Evolutionary conservation across 768 basidiomycete species (phyloP).

Genomic region (Pholiota microspora): DNA sequence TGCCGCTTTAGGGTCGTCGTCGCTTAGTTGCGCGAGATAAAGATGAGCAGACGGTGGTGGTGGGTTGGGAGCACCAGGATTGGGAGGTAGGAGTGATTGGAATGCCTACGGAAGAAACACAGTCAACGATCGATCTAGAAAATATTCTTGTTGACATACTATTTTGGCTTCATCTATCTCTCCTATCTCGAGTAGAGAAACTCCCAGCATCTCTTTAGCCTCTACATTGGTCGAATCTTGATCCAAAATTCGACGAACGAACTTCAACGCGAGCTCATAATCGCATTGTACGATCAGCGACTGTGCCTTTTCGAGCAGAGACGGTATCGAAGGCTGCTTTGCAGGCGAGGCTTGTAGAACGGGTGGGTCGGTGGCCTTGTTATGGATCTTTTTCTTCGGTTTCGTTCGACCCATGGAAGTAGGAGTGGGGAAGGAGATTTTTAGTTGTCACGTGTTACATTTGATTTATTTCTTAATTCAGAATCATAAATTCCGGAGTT

Average conservation of each 20-base stretch:
- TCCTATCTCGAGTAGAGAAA: conserved; percentile 76
- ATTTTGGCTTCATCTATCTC: conserved; percentile 69
- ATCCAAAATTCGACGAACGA: conserved; percentile 66
- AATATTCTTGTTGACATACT: conserved; percentile 34
- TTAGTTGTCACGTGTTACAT: conserved; percentile 31
- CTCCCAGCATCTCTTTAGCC: conserved; percentile 79
- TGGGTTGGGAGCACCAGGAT: conserved; percentile 53
- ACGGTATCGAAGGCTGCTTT: conserved; percentile 42
- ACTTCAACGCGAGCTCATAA: conserved; percentile 76
- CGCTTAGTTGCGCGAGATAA: conserved; percentile 84
- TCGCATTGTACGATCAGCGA: conserved; percentile 81
- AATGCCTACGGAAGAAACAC: conserved; percentile 49
- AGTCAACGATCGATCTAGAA: neutral
- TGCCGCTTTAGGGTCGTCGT: conserved; percentile 72
- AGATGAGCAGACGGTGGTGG: conserved; percentile 81
- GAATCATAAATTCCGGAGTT: too few species aligned
- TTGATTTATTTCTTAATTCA: too few species aligned
- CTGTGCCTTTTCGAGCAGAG: conserved; percentile 76
- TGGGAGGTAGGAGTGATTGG: conserved; percentile 55
- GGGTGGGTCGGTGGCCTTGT: conserved; percentile 30
- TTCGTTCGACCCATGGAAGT: conserved; percentile 54
- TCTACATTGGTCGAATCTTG: conserved; percentile 60
- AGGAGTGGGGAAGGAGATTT: conserved; percentile 20
- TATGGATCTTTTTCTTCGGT: conserved; percentile 42
- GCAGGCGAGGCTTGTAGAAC: conserved; percentile 18